Percentiles rank a stretch among this genome's conserved stretches.
Evolutionary conservation across 768 basidiomycete species (phyloP).

Genomic region (Tylopilus balloui): DNA sequence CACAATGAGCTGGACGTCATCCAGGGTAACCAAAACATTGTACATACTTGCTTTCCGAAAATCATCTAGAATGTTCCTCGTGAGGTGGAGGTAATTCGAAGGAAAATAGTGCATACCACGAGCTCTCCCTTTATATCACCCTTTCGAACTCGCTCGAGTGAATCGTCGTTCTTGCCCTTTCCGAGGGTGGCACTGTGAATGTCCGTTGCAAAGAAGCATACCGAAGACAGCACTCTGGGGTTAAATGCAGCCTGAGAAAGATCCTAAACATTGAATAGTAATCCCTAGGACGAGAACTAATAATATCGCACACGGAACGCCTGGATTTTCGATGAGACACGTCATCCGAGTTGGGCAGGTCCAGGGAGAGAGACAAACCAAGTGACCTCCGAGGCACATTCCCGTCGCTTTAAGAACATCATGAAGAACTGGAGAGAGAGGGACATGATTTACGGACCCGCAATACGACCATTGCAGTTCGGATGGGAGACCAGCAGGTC

Average conservation of each 20-base stretch:
- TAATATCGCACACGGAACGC: constrained; percentile 44
- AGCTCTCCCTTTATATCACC: constrained; percentile 87
- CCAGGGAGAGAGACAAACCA: constrained; percentile 45
- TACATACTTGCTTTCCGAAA: constrained; percentile 83
- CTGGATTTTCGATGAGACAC: constrained; percentile 26
- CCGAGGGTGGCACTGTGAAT: constrained; percentile 87
- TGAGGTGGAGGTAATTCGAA: neutral
- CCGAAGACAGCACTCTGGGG: constrained; percentile 70
- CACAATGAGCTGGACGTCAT: neutral
- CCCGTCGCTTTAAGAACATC: constrained; percentile 57
- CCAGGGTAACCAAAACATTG: neutral
- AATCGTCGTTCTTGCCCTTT: constrained; percentile 78
- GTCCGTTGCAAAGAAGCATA: constrained; percentile 96
- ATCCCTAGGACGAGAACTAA: neutral
- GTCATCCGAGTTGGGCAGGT: neutral
- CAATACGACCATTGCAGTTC: constrained; percentile 91
- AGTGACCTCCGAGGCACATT: constrained; percentile 87
- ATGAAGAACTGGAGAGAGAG: neutral
- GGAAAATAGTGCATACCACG: constrained; percentile 47
- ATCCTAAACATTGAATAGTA: neutral
- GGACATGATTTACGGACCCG: constrained; percentile 43
- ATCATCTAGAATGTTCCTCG: constrained; percentile 62
- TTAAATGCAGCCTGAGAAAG: constrained; percentile 78
- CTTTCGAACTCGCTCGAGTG: constrained; percentile 63
- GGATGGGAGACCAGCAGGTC: constrained; percentile 67